Evolutionary conservation across 345 rosid species (phyloP).

Genomic region (Microcos paniculata): DNA sequence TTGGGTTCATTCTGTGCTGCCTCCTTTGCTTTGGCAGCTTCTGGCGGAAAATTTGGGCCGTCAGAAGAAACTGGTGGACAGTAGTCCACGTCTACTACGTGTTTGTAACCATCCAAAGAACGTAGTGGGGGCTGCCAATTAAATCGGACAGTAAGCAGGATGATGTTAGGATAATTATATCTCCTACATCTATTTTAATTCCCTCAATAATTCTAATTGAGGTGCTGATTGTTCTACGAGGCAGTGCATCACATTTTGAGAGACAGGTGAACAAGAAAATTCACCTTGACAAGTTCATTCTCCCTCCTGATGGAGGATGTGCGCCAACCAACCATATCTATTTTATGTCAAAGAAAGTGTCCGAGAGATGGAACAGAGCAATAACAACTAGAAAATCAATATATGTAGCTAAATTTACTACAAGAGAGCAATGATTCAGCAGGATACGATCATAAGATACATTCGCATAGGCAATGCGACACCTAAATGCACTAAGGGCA

Average conservation of each 20-base stretch:
- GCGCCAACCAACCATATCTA: conserved; percentile 99
- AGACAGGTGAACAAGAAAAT: neutral
- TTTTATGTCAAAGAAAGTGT: conserved; percentile 43
- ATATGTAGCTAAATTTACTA: neutral
- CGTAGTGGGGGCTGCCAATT: conserved; percentile 68
- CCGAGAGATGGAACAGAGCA: conserved; percentile 7
- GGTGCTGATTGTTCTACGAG: neutral
- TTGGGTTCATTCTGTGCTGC: conserved; percentile 82
- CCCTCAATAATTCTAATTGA: neutral
- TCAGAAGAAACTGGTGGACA: conserved; percentile 84
- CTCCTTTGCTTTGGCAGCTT: conserved; percentile 87
- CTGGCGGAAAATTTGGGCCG: conserved; percentile 80
- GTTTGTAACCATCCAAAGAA: conserved; percentile 95
- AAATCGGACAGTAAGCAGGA: neutral
- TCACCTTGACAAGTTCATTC: conserved; percentile 80
- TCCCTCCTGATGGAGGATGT: conserved; percentile 96
- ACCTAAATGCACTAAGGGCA: conserved; percentile 73
- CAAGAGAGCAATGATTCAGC: conserved; percentile 2
- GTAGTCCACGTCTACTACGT: conserved; percentile 86
- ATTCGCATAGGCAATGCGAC: conserved; percentile 79
- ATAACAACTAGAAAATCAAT: conserved; percentile 8
- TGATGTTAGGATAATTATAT: neutral
- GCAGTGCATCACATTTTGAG: neutral
- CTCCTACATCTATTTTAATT: neutral
- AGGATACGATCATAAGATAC: conserved; percentile 99